Evolutionary conservation across 371 early-diverging fungal genomes (phyloP), one percentile per base, ranked within the genome.

Genomic region (Saksenaea oblongispora): DNA sequence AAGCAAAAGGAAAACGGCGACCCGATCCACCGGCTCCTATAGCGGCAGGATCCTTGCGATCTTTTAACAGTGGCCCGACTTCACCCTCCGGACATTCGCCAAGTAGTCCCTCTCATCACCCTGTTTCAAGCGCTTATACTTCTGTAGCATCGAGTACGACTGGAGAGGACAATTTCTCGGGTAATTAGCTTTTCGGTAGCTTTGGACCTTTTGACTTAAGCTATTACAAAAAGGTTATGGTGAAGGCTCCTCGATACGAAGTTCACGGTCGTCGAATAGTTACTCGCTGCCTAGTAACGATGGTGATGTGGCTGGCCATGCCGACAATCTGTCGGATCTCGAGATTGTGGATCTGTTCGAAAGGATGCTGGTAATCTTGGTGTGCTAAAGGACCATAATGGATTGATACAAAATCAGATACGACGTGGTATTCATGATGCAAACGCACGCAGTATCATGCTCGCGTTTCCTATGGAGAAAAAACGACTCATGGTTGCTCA

Each of bases 401-500:
- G 42, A 62, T 62, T 57, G 5, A 35, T 34, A 18, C n/a, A 55
- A 22, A 14, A 36, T 5, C 59, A 81, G 82, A 75, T 76, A 17
- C 64, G 80, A 27, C 76, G 83, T 56, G 83, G 83, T 28, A 82
- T 82, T 55, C 72, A 72, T 36, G 83, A 82, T 61, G 18, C 65
- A 17, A 61, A 62, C 39, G 69, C 74, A 26, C 63, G 79, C 27
- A 61, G 69, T 31, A 72, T 68, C 54, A 79, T 82, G 80, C 61
- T 75, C 8, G 62, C 72, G 14, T 82, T 79, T 44, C 67, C 80
- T 5, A 73, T 71, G 22, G 83, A 82, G 27, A 82, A 82, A 41
- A 82, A 82, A 56, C 73, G 80, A 71, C 51, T 82, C 24, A 82
- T 82, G 83, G 75, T 82, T 3, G 78, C 83, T 5, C 80, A 79